Conservation (phyloP, 257 asterid species). For the Ophiorrhiza pumila region DNA sequence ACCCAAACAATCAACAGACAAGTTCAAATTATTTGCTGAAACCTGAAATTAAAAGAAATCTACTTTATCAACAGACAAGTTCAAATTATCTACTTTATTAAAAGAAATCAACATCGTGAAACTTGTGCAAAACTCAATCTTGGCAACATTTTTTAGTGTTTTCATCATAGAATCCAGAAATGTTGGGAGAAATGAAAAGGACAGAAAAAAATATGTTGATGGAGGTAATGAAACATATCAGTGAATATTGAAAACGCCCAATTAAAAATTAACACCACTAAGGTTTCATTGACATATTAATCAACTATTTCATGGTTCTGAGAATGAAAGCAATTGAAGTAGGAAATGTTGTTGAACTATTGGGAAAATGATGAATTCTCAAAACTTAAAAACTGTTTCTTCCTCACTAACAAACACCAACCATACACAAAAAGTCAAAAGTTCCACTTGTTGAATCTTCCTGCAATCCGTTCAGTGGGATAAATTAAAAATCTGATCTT, state of each 20-base stretch:
- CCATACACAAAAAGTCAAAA: neutral
- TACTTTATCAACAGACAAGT: neutral
- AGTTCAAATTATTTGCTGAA: neutral
- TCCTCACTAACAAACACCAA: neutral
- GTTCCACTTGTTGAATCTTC: too few species aligned
- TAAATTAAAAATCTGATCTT: neutral
- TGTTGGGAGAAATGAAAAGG: neutral
- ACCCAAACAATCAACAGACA: conserved; percentile 1
- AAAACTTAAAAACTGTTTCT: neutral
- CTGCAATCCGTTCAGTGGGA: neutral
- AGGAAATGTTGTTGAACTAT: neutral
- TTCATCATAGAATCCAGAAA: neutral
- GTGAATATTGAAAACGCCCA: too few species aligned
- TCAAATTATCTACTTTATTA: neutral
- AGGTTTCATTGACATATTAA: neutral
- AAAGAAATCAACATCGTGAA: neutral
- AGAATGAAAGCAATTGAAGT: neutral
- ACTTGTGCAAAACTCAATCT: neutral
- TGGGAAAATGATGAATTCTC: neutral
- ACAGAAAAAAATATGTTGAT: neutral
- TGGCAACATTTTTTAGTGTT: neutral
- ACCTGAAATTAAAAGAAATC: conserved; percentile 1
- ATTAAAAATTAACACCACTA: neutral
- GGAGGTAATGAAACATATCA: neutral
- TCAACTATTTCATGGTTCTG: neutral